Conservation (phyloP, 192 early-diverging fungal species). For the Cetraspora pellucida region DNA sequence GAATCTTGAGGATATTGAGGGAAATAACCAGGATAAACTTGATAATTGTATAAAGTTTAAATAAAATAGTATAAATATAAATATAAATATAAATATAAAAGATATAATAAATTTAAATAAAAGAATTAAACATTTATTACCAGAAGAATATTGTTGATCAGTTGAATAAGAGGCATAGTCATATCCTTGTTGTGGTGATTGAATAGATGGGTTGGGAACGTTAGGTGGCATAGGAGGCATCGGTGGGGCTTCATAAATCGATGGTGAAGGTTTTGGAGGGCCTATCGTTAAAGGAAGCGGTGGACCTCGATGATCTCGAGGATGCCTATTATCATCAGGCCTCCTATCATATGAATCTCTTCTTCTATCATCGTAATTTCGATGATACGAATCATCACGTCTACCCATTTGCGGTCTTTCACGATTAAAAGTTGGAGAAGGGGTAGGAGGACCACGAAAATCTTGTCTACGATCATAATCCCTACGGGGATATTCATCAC, state of each 20-base stretch:
- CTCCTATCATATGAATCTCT: constrained; percentile 37
- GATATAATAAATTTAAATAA: not conserved
- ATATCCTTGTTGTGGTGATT: constrained; percentile 37
- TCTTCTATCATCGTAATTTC: constrained; percentile 45
- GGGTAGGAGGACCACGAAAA: constrained; percentile 35
- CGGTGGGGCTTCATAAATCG: constrained; percentile 41
- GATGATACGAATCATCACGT: constrained; percentile 40
- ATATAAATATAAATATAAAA: not conserved
- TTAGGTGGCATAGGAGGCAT: constrained; percentile 33
- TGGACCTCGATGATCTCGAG: constrained; percentile 37
- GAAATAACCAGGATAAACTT: constrained; percentile 40
- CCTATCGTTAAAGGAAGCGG: constrained; percentile 27
- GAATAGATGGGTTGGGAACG: constrained; percentile 38
- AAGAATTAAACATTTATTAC: constrained; percentile 8
- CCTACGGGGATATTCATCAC: constrained; percentile 45
- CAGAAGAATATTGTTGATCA: constrained; percentile 21
- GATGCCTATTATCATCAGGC: constrained; percentile 41
- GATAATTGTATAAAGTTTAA: constrained; percentile 39
- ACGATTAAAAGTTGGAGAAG: constrained; percentile 39
- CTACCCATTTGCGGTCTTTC: constrained; percentile 38
- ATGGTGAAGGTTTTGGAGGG: constrained; percentile 40
- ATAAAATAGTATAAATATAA: not conserved
- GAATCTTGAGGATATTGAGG: constrained; percentile 39
- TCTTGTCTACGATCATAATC: constrained; percentile 45
- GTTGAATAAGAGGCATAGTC: constrained; percentile 38